Percentiles rank a stretch among this genome's conserved stretches.
phyloP scores from a whole-genome alignment of 2,329 filamentous ascomycete genomes.

The Botrytis squamosa region DNA sequence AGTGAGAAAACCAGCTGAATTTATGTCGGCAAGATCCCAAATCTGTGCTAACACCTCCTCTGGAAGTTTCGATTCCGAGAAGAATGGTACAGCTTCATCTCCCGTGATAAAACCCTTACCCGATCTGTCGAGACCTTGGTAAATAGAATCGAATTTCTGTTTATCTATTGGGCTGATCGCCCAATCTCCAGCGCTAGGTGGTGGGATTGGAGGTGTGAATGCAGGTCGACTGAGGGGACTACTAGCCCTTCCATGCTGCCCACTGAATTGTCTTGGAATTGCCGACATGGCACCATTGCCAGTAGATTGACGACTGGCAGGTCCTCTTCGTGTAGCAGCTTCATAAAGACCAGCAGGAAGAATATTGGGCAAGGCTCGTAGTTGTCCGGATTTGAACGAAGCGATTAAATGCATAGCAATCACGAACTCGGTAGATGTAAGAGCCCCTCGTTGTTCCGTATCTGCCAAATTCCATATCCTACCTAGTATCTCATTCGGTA shows the following conservation, averaged over 20 bases:
- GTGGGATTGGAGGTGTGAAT: constrained; percentile 42
- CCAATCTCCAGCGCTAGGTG: constrained; percentile 64
- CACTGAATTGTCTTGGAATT: constrained; percentile 82
- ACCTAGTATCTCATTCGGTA: constrained; percentile 89
- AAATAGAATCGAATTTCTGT: constrained; percentile 81
- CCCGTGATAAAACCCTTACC: constrained; percentile 84
- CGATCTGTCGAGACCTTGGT: constrained; percentile 76
- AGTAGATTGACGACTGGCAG: constrained; percentile 44
- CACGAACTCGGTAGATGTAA: constrained; percentile 89
- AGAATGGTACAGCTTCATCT: constrained; percentile 90
- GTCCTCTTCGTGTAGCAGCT: constrained; percentile 70
- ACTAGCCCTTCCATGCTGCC: constrained; percentile 57
- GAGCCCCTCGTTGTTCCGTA: constrained; percentile 83
- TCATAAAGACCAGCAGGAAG: constrained; percentile 87
- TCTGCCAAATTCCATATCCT: constrained; percentile 95
- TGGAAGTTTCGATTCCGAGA: constrained; percentile 85
- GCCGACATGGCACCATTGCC: constrained; percentile 53
- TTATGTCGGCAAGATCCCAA: constrained; percentile 95
- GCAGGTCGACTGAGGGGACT: constrained; percentile 55
- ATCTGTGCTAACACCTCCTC: constrained; percentile 91
- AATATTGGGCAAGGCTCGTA: constrained; percentile 75
- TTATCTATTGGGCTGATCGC: constrained; percentile 81
- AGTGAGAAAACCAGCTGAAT: constrained; percentile 79
- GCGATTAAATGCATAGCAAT: constrained; percentile 97
- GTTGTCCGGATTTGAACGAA: constrained; percentile 79